Base-by-base conservation (phyloP, 2,329 filamentous ascomycete genomes). In the Venturia pyrina region DNA sequence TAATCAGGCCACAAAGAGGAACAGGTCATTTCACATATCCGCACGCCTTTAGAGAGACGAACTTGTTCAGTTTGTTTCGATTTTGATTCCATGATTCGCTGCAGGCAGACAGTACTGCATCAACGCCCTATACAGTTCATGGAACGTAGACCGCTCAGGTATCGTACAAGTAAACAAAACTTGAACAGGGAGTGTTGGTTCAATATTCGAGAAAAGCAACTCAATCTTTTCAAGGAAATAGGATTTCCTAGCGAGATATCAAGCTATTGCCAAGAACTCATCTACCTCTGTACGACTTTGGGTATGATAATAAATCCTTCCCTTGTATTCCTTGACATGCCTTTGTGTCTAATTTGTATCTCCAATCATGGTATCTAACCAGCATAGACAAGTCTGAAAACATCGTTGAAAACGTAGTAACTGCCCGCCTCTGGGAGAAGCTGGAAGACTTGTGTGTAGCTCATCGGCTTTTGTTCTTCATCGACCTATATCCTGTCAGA, bases 401-500 rank as follows among this genome's bases (percentile, higher is more conserved):
- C 80, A 78, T 98, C 93, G 83, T 98, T 97, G 81, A 88, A 88
- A 75, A 98, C 89, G 77, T 86, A 97, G 82, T 89, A 96, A 79
- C 83, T 87, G 71, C 87, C 88, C 63, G 73, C 70, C 65, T 91
- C 89, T 68, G 86, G 87, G 70, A 86, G 78, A 69, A 98, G 88
- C 78, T 96, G 89, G 85, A 98, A 98, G 66, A 85, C 80, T 81
- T 98, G 93, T 66, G 88, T 88, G 80, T 93, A 99, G 84, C 86
- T 92, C 89, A 97, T 95, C 57, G 91, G 90, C 73, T 86, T 86
- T 76, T 89, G 83, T 78, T 92, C 87, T 71, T 93, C 92, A 70
- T 96, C 91, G 72, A 96, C 87, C 91, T 96, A 70, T 53, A 63
- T 28, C 21, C 21, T 28, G 21, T 53, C 21, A 53, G 34, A 65